Conservation (phyloP, 2,329 filamentous ascomycete genomes). For the Talaromyces verruculosus region DNA sequence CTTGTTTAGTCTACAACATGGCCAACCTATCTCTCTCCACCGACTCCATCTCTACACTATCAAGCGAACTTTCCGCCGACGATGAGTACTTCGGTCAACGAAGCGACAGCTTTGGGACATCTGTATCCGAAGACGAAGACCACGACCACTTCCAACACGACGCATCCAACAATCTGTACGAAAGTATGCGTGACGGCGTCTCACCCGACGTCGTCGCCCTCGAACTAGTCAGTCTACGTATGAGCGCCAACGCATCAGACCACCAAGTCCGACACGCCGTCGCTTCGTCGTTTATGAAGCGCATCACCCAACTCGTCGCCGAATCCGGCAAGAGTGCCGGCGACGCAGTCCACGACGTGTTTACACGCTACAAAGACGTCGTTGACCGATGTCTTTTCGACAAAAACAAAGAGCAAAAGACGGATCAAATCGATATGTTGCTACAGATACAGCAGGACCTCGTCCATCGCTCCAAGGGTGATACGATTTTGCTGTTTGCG, state of each 20-base stretch:
- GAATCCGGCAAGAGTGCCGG: slow-evolving; percentile 58
- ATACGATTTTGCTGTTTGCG: slow-evolving; percentile 70
- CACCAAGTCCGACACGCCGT: slow-evolving; percentile 84
- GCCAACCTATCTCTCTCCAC: slow-evolving; percentile 47
- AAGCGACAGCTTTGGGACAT: slow-evolving; percentile 70
- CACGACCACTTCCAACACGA: slow-evolving; percentile 77
- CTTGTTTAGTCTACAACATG: slow-evolving; percentile 51
- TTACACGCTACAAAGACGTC: slow-evolving; percentile 64
- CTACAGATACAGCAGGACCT: slow-evolving; percentile 80
- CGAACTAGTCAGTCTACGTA: slow-evolving; percentile 89
- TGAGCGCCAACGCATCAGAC: slow-evolving; percentile 87
- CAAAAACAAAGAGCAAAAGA: slow-evolving; percentile 51
- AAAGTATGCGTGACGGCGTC: slow-evolving; percentile 72
- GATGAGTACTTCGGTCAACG: slow-evolving; percentile 53
- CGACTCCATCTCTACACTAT: slow-evolving; percentile 64
- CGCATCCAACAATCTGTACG: slow-evolving; percentile 80
- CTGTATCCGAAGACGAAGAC: slow-evolving; percentile 61
- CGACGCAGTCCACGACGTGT: slow-evolving; percentile 64
- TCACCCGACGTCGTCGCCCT: slow-evolving; percentile 83
- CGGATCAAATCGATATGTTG: slow-evolving; percentile 82
- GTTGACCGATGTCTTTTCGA: slow-evolving; percentile 61
- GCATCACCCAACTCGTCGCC: slow-evolving; percentile 67
- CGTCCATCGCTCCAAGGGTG: slow-evolving; percentile 61
- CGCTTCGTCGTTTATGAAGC: slow-evolving; percentile 79
- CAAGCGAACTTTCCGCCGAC: slow-evolving; percentile 53